These are phyloP conservation scores for Sophora flavescens DNA, from an alignment of 306 rosid species.

Conservation along the genomic window DNA sequence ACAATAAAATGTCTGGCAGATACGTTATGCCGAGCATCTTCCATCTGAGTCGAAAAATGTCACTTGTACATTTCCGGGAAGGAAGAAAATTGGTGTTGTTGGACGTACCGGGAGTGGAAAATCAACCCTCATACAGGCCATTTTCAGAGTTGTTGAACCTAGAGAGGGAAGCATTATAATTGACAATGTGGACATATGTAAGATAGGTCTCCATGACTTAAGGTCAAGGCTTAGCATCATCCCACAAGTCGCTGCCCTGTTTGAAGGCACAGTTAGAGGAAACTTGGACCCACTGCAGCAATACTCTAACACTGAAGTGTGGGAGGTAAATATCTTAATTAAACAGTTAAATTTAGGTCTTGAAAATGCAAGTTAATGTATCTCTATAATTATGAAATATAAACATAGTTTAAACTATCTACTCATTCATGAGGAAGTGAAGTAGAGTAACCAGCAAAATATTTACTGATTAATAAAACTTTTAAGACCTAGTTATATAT, in stretches of 20 bases:
- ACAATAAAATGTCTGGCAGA: constrained; percentile 53
- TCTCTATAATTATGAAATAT: neutral
- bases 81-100: constrained; percentile 88
- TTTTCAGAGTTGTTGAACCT: constrained; percentile 91
- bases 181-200: constrained; percentile 76
- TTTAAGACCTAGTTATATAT: neutral
- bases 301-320: constrained; percentile 71
- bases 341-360: constrained; percentile 20
- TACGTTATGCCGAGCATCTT: constrained; percentile 93
- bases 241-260: constrained; percentile 92
- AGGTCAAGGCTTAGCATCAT: constrained; percentile 93
- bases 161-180: constrained; percentile 85
- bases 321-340: constrained; percentile 72
- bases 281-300: constrained; percentile 80
- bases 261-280: constrained; percentile 92
- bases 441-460: neutral
- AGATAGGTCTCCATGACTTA: constrained; percentile 90
- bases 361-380: constrained; percentile 18
- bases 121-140: constrained; percentile 93
- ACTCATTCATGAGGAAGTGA: constrained; percentile 12
- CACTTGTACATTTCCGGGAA: constrained; percentile 88
- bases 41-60: constrained; percentile 85
- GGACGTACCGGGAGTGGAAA: constrained; percentile 99
- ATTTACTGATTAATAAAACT: constrained; percentile 16
- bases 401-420: no score